Conservation (phyloP, 768 basidiomycete genomes). For the Lyophyllum shimeji region DNA sequence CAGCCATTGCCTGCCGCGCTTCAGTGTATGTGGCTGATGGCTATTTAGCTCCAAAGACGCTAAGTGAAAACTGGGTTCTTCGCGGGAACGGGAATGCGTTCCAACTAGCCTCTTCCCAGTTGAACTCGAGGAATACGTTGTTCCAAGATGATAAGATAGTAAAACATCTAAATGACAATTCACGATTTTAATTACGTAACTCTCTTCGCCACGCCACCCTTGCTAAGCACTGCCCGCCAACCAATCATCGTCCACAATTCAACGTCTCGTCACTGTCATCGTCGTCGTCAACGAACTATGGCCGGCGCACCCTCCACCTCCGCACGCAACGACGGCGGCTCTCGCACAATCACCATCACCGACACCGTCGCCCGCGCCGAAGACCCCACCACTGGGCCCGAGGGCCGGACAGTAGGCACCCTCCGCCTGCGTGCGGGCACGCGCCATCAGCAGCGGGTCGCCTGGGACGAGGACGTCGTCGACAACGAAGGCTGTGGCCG, state of each 20-base stretch:
- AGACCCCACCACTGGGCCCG: constrained; percentile 18
- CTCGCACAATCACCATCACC: constrained; percentile 53
- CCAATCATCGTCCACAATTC: not conserved
- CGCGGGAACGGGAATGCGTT: no score
- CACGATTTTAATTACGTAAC: no score
- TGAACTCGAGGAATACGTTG: no score
- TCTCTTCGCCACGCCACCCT: not conserved
- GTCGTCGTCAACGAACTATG: not conserved
- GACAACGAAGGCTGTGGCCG: constrained; percentile 89
- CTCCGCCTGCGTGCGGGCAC: constrained; percentile 61
- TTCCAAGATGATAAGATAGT: no score
- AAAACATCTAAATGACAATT: no score
- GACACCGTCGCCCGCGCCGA: constrained; percentile 28
- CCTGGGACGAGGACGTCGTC: constrained; percentile 82
- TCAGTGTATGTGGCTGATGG: not conserved
- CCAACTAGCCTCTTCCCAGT: no score
- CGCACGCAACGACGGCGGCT: constrained; percentile 51
- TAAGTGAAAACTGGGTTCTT: no score
- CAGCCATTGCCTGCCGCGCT: not conserved
- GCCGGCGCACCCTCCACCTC: constrained; percentile 36
- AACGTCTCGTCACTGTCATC: constrained; percentile 6
- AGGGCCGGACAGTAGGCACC: constrained; percentile 26
- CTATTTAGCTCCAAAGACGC: no score
- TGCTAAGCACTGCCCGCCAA: no score
- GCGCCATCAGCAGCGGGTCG: constrained; percentile 56